Evolutionary conservation across 2,329 filamentous ascomycete species (phyloP).

Genomic region (Exophiala spinifera): DNA sequence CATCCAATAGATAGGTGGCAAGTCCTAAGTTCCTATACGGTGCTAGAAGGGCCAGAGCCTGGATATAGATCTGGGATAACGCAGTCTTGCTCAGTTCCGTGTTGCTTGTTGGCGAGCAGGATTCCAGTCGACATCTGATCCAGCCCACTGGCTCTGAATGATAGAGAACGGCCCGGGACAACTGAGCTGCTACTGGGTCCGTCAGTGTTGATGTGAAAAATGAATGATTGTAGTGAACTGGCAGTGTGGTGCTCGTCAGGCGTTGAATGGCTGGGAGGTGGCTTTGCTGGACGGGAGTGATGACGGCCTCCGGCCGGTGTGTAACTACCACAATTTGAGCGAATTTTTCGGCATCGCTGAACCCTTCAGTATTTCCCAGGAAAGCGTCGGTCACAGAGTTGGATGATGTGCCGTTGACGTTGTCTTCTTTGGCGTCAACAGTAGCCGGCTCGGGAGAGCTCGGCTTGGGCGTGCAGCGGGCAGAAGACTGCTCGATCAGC

Average conservation of each 20-base stretch:
- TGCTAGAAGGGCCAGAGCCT: slow-evolving; percentile 58
- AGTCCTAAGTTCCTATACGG: slow-evolving; percentile 59
- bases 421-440: not conserved
- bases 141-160: slow-evolving; percentile 45
- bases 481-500: too few species aligned
- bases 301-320: slow-evolving; percentile 49
- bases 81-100: slow-evolving; percentile 16
- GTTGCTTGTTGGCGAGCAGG: slow-evolving; percentile 12
- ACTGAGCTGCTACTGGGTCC: slow-evolving; percentile 49
- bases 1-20: slow-evolving; percentile 53
- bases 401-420: not conserved
- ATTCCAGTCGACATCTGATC: slow-evolving; percentile 48
- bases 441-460: too few species aligned
- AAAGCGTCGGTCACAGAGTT: not conserved
- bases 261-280: slow-evolving; percentile 57
- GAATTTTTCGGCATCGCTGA: not conserved
- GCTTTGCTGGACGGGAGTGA: slow-evolving; percentile 51
- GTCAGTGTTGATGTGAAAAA: slow-evolving; percentile 61
- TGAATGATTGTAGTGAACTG: slow-evolving; percentile 58
- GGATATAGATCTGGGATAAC: slow-evolving; percentile 56
- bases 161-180: slow-evolving; percentile 61
- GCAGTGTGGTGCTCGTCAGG: slow-evolving; percentile 57
- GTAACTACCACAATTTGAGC: slow-evolving; percentile 21
- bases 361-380: not conserved
- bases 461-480: too few species aligned